These are phyloP conservation scores for Perkinsus marinus DNA, from an alignment of 169 alveolate species.

Conservation along the genomic window DNA sequence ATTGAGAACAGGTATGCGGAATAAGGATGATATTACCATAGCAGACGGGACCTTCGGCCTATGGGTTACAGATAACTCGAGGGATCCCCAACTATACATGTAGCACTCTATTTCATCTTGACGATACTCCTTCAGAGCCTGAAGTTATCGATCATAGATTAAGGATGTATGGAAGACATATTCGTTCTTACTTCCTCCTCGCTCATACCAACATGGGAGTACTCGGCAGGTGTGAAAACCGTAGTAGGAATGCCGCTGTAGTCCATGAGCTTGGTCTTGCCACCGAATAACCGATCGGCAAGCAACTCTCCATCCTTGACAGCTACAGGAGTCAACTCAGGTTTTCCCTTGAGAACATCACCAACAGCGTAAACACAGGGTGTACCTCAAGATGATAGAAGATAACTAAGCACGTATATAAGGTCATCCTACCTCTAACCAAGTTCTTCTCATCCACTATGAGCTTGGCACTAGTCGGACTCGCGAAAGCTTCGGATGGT, in stretches of 20 bases:
- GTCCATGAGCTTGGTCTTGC: conserved; percentile 54
- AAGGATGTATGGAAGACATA: too few species aligned
- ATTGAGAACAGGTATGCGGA: neutral
- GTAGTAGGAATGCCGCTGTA: conserved; percentile 83
- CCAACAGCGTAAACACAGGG: conserved; percentile 22
- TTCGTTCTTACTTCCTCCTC: conserved; percentile 84
- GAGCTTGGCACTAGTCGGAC: neutral
- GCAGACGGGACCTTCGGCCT: neutral
- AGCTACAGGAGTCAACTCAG: conserved; percentile 96
- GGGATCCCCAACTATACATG: neutral
- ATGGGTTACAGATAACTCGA: neutral
- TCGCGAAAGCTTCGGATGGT: neutral
- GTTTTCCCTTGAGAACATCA: conserved; percentile 56
- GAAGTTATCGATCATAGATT: too few species aligned
- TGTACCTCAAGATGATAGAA: neutral
- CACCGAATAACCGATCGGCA: conserved; percentile 78
- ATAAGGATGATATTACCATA: neutral
- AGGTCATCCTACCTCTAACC: neutral
- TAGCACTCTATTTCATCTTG: neutral
- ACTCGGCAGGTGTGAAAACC: conserved; percentile 94
- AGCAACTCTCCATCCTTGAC: conserved; percentile 86
- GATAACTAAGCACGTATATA: neutral
- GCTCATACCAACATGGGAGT: conserved; percentile 81
- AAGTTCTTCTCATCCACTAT: neutral
- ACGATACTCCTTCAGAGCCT: neutral